Evolutionary conservation across 2,329 filamentous ascomycete species (phyloP), one percentile per base, ranked within the genome.

Genomic region (Fusarium sp.): DNA sequence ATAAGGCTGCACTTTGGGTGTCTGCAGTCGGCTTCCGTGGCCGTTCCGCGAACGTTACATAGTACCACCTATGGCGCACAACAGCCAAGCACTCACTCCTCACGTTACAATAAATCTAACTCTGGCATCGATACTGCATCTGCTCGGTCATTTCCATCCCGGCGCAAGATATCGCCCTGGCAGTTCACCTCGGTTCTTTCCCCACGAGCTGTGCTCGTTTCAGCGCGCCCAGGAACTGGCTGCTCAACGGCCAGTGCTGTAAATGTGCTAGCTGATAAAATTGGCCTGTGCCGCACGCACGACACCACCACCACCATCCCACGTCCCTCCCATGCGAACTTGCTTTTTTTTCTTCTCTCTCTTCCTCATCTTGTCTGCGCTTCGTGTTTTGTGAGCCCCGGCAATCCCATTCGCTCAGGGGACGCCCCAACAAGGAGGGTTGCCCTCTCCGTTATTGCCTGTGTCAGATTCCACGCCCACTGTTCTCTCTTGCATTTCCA

Each of bases 11-110:
- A 49, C 53, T 55, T 61, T 68, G 57, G 27, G 46, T 66, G 51
- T 61, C 44, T 60, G 40, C 33, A 69, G 57, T 31, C 54, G 53
- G 57, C 55, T 65, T 44, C 62, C 63, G 62, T 60, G 64, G 53
- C 68, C 68, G 62, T 64, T 69, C 46, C 60, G 60, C 56, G 62
- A 70, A 66, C 63, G 68, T 70, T 69, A 58, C 55, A 69, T 54
- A 27, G 50, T 64, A 56, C 60, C 61, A 57, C 54, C 54, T 16
- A 36, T 63, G 54, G 23, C 44, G 40, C 33, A 61, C 62, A 61
- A 34, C 64, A 61, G 40, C 27, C 49, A 60, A 67, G 62, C 38
- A 34, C 40, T 49, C 59, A 4, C 40, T 44, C 40, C 38, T 23
- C 40, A 44, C 54, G 62, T 62, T 67, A 58, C 59, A 62, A 70